These are phyloP conservation scores for Salix viminalis DNA, from an alignment of 345 rosid species.

Conservation along the genomic window DNA sequence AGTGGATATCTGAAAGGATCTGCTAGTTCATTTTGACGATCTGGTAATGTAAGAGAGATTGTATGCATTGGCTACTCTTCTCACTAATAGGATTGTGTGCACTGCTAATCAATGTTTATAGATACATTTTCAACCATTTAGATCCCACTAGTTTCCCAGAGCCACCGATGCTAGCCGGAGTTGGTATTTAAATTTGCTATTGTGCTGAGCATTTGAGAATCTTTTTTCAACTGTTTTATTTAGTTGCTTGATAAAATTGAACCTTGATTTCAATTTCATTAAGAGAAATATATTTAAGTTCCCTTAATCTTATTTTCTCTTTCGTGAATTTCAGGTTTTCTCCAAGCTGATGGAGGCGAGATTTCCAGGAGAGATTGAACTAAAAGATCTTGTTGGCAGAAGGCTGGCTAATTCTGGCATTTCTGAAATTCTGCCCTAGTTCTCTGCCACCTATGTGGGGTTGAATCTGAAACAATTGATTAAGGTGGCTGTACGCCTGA, in stretches of 20 bases:
- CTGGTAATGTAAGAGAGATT: not conserved
- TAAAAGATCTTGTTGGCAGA: conserved; percentile 58
- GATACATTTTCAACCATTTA: not conserved
- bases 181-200: not conserved
- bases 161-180: not conserved
- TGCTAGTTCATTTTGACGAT: not conserved
- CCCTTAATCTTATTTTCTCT: not conserved
- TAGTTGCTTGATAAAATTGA: not conserved
- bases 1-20: not conserved
- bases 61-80: not conserved
- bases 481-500: not conserved
- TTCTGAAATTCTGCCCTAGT: conserved; percentile 9
- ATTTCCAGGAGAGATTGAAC: conserved; percentile 83
- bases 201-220: not conserved
- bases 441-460: not conserved
- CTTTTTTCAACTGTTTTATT: not conserved
- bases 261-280: not conserved
- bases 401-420: conserved; percentile 37
- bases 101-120: not conserved
- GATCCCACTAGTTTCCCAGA: not conserved
- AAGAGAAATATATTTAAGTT: not conserved
- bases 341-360: conserved; percentile 78
- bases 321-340: conserved; percentile 46
- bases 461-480: not conserved
- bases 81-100: not conserved